phyloP scores from a whole-genome alignment of 1,284 basidiomycete genomes.

The Heliocybe sulcata region DNA sequence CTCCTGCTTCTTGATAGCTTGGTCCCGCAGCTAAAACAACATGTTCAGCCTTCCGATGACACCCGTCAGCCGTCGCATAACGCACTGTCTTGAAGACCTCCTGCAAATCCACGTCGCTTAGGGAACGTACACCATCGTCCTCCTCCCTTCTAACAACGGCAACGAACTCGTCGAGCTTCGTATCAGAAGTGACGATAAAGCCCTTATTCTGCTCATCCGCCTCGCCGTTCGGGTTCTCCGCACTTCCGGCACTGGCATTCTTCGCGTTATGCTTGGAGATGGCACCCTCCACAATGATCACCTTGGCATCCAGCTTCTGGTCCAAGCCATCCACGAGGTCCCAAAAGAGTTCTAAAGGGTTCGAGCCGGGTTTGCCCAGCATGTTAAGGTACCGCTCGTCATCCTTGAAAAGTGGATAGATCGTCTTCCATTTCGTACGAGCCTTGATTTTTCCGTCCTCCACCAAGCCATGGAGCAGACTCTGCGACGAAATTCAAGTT shows the following conservation, averaged over 20 bases:
- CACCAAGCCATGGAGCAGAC: slow-evolving; percentile 66
- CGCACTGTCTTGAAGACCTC: slow-evolving; percentile 65
- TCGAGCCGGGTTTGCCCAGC: slow-evolving; percentile 89
- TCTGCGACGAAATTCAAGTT: slow-evolving; percentile 29
- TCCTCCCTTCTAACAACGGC: slow-evolving; percentile 47
- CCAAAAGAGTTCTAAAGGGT: slow-evolving; percentile 95
- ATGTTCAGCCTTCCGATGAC: too few species aligned
- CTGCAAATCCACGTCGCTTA: slow-evolving; percentile 47
- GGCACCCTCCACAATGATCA: slow-evolving; percentile 53
- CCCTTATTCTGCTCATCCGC: slow-evolving; percentile 27
- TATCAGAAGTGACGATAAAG: slow-evolving; percentile 49
- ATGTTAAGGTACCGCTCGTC: slow-evolving; percentile 82
- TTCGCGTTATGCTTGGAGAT: slow-evolving; percentile 42
- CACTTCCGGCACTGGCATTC: slow-evolving; percentile 19
- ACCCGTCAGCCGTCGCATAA: too few species aligned
- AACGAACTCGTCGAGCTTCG: slow-evolving; percentile 53
- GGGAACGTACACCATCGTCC: slow-evolving; percentile 37
- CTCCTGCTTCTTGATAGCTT: slow-evolving; percentile 64
- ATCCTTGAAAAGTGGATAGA: slow-evolving; percentile 70
- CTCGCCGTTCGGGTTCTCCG: slow-evolving; percentile 21
- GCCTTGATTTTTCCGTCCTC: slow-evolving; percentile 67
- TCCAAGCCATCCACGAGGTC: slow-evolving; percentile 86
- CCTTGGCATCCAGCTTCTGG: slow-evolving; percentile 76
- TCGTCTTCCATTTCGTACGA: slow-evolving; percentile 85
- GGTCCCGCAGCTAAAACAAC: slow-evolving; percentile 65